phyloP scores from a whole-genome alignment of 768 basidiomycete genomes.

The Coprinopsis sp. region DNA sequence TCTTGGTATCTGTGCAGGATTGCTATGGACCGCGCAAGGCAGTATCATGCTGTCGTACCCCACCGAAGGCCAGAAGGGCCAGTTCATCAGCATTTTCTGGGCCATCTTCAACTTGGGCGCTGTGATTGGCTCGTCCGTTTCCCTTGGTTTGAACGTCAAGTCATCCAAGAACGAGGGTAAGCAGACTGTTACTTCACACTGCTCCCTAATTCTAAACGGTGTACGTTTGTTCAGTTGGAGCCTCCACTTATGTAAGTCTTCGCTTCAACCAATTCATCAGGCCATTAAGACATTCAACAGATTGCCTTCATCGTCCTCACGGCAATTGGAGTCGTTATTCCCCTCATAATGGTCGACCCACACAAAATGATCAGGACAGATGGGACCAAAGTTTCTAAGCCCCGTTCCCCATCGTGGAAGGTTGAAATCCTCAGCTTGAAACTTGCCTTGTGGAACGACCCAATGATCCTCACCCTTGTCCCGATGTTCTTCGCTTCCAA shows the following conservation, averaged over 20 bases:
- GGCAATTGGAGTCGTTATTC: slow-evolving; percentile 60
- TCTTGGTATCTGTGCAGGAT: slow-evolving; percentile 64
- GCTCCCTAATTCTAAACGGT: not conserved
- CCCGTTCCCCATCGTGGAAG: slow-evolving; percentile 73
- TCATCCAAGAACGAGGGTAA: slow-evolving; percentile 42
- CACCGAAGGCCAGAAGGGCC: slow-evolving; percentile 73
- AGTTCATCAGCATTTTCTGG: slow-evolving; percentile 80
- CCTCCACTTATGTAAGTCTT: slow-evolving; percentile 66
- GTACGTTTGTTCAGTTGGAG: slow-evolving; percentile 41
- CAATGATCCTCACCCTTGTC: slow-evolving; percentile 68
- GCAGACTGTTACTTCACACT: slow-evolving; percentile 6
- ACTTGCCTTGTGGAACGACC: slow-evolving; percentile 64
- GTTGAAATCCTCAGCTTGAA: slow-evolving; percentile 68
- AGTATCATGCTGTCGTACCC: slow-evolving; percentile 82
- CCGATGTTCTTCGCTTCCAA: slow-evolving; percentile 85
- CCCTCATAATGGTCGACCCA: slow-evolving; percentile 69
- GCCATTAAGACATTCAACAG: no score
- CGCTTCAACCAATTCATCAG: no score
- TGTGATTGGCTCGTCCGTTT: slow-evolving; percentile 73
- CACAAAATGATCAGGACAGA: slow-evolving; percentile 69
- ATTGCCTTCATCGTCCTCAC: slow-evolving; percentile 75
- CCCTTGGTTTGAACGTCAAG: slow-evolving; percentile 66
- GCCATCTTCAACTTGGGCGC: slow-evolving; percentile 78
- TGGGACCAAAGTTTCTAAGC: slow-evolving; percentile 59
- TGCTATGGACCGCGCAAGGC: slow-evolving; percentile 86